Conservation (phyloP, 305 asterid genomes). For the Striga hermonthica region DNA sequence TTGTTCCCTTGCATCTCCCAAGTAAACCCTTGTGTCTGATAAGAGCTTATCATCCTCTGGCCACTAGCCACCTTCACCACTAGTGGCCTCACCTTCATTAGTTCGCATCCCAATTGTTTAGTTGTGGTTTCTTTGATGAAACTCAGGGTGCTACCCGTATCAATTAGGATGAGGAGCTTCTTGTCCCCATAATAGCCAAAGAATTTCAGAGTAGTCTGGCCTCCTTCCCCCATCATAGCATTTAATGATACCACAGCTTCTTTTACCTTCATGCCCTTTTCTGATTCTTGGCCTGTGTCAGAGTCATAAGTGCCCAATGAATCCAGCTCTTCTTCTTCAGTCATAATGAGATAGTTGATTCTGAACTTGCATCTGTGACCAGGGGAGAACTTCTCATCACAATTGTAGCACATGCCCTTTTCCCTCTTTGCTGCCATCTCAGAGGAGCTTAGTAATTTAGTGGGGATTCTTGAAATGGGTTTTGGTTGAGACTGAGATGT, state of each 20-base stretch:
- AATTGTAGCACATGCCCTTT: background rate
- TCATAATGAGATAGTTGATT: background rate
- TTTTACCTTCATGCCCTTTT: too few species aligned
- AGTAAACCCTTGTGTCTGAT: background rate
- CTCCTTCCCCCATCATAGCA: too few species aligned
- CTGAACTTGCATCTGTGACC: background rate
- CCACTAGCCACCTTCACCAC: background rate
- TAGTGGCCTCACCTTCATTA: background rate
- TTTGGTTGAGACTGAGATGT: background rate
- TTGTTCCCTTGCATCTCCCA: background rate
- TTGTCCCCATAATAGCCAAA: too few species aligned
- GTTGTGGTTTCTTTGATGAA: background rate
- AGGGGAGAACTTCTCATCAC: background rate
- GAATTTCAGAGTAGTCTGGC: too few species aligned
- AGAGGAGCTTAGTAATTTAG: background rate
- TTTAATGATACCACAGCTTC: too few species aligned
- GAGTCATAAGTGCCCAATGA: background rate
- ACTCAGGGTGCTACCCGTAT: background rate
- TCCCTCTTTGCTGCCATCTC: background rate
- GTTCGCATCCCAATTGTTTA: background rate
- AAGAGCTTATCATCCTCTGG: background rate
- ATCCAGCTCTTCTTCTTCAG: background rate
- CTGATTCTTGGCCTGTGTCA: too few species aligned
- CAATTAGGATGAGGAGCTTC: too few species aligned
- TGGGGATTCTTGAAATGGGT: background rate